Evolutionary conservation across 257 asterid genomes (phyloP), one percentile per base, ranked within the genome.

Genomic region (Solanum boliviense): DNA sequence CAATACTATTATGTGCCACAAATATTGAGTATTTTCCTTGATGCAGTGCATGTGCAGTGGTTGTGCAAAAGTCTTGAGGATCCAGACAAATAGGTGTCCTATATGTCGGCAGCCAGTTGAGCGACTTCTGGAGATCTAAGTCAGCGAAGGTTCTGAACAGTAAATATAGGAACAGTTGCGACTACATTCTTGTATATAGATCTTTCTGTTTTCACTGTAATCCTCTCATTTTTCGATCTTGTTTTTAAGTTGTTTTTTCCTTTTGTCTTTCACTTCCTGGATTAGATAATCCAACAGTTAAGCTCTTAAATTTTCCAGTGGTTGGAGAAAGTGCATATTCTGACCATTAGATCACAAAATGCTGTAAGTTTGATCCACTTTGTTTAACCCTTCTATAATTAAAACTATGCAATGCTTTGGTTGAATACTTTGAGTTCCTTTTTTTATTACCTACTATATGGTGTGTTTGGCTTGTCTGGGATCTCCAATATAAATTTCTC

Each of bases 41-140:
- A 78, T 91, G 95, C 98, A 97, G 99, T 97, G 99, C 79, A 94
- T 96, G 99, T 97, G 99, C 94, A 97, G 98, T 48, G 99, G 94
- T 89, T 97, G 99, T 74, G 99, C 99, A 21, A 93, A 94, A 88
- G 98, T 96, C 31, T 93, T 97, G 92, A 94, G 98, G 94, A 93
- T 95, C 90, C 99, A 96, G 90, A 95, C 99, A 13, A 93, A 97
- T 88, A 88, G 99, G 90, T 97, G 99, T 84, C 99, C 99, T 15
- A 97, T 96, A 72, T 97, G 99, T 93, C 94, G 99, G 78, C 99
- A 97, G 87, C 98, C 98, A n/a, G 97, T 95, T 6, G 99, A 96
- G 94, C 95, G 98, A 67, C 98, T 96, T 86, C 90, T 97, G 90
- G 99, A 95, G 98, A 97, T 97, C 91, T 94, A 95, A 90, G 97